Evolutionary conservation across 495 filamentous ascomycete species (phyloP), one percentile per base, ranked within the genome.

Genomic region (Talaromyces nanjingensis): DNA sequence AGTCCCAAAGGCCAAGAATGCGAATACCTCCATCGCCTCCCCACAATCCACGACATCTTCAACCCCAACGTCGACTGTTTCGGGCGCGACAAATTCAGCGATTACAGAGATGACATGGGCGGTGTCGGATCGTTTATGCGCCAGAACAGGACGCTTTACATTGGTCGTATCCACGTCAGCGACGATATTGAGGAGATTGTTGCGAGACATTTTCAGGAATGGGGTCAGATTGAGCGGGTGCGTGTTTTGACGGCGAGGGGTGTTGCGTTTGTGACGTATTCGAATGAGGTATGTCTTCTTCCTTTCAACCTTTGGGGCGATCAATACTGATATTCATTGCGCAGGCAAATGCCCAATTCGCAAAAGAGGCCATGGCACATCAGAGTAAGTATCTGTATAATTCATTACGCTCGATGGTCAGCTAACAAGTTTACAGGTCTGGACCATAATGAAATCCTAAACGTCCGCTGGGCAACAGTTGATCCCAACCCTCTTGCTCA

Each of bases 101-200:
- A 96, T 68, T 97, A 96, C 76, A 81, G 92, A 59, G 92, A 96
- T 73, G 92, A 98, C 71, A 97, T 98, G 94, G 93, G 93, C 37
- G 94, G 94, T 65, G 90, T 96, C 14, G 94, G 94, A 3, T 87
- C 82, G 64, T 98, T 98, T 71, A 88, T 89, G 80, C 84, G 94
- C 16, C 90, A 92, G 71, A 98, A 97, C 68, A 80, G 93, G 7
- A 98, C 96, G 3, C 81, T 98, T 9, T 98, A 98, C 69, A 80
- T 97, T 8, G 94, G 94, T 4, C 81, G 93, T 25, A 96, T 98
- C 65, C 91, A 97, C 71, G 93, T 97, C 20, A 92, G 87, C n/a
- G 93, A 97, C 74, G 93, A 97, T 71, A 97, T 97, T 65, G 93
- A 97, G 72, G 94, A 98, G 74, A 84, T 97, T n/a, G 92, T 96